A percentile compares a stretch with the other conserved stretches of the same genome.
Evolutionary conservation across 768 basidiomycete genomes (phyloP).

Genomic region (Cystofilobasidium capitatum): DNA sequence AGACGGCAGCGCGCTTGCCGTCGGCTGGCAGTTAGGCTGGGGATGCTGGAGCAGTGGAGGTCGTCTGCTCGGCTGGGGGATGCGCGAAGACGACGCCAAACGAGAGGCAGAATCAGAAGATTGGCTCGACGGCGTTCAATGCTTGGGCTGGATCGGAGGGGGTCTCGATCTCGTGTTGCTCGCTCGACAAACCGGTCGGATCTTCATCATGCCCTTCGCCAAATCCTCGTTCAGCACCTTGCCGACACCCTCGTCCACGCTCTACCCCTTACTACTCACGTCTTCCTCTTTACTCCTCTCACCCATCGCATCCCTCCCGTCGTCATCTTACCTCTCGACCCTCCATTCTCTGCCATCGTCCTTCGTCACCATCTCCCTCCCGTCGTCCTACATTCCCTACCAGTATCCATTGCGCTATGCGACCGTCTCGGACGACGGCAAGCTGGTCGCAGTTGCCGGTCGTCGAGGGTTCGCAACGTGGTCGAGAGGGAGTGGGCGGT

Average conservation of each 20-base stretch:
- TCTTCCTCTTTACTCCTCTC: conserved; percentile 13
- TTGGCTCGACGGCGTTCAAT: conserved; percentile 39
- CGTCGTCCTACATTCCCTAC: conserved; percentile 70
- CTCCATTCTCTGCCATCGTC: conserved; percentile 14
- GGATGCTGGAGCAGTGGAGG: conserved; percentile 83
- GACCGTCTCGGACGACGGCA: conserved; percentile 77
- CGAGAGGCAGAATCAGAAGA: conserved; percentile 54
- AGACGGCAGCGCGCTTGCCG: conserved; percentile 88
- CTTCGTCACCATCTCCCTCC: conserved; percentile 51
- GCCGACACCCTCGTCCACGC: conserved; percentile 43
- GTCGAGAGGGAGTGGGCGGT: conserved; percentile 83
- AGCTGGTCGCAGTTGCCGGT: conserved; percentile 85
- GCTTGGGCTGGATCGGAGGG: conserved; percentile 5
- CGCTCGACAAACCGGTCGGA: conserved; percentile 59
- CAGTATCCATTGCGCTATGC: conserved; percentile 96
- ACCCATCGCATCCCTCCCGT: not conserved
- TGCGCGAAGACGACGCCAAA: conserved; percentile 44
- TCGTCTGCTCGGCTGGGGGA: conserved; percentile 68
- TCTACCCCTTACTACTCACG: conserved; percentile 20
- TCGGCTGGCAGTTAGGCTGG: conserved; percentile 86
- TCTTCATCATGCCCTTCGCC: conserved; percentile 6
- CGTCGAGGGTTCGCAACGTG: conserved; percentile 85
- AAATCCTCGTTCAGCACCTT: not conserved
- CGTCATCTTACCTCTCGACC: not conserved
- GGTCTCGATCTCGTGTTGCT: conserved; percentile 17